Evolutionary conservation across 306 rosid species (phyloP).

Genomic region (Quercus aquifolioides): DNA sequence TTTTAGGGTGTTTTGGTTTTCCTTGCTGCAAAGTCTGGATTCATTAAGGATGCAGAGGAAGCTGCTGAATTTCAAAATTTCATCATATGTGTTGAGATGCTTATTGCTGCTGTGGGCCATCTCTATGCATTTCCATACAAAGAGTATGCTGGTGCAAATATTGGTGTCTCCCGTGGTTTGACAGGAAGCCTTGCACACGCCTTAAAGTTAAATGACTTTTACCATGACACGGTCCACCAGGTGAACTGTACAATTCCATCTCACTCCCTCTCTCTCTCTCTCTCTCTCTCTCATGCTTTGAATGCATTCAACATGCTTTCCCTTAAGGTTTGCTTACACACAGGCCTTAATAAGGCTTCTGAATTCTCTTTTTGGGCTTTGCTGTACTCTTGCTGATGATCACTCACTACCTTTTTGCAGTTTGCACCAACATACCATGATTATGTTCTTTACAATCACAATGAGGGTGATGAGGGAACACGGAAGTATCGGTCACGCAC

Average conservation of each 20-base stretch:
- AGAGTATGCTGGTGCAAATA: slow-evolving; percentile 98
- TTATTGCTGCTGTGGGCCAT: slow-evolving; percentile 89
- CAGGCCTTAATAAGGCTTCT: neutral
- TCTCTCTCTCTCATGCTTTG: neutral
- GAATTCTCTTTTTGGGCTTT: neutral
- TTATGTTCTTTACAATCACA: slow-evolving; percentile 89
- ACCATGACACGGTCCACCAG: slow-evolving; percentile 98
- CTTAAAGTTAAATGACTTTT: slow-evolving; percentile 80
- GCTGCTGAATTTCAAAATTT: slow-evolving; percentile 91
- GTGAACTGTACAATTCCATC: slow-evolving; percentile 31
- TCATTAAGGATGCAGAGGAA: slow-evolving; percentile 77
- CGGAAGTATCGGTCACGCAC: slow-evolving; percentile 93
- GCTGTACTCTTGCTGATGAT: slow-evolving; percentile 18
- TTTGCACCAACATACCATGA: slow-evolving; percentile 99
- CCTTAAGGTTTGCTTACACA: neutral
- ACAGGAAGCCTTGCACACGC: slow-evolving; percentile 95
- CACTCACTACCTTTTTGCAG: slow-evolving; percentile 40
- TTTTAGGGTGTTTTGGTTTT: slow-evolving; percentile 91
- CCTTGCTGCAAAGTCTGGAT: slow-evolving; percentile 90
- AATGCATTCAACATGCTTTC: neutral
- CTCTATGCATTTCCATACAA: slow-evolving; percentile 98
- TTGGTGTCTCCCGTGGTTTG: slow-evolving; percentile 68
- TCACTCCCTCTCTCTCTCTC: neutral
- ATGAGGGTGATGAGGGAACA: slow-evolving; percentile 86
- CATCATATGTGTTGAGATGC: slow-evolving; percentile 97